Conservation (phyloP, 2,329 filamentous ascomycete species). For the Diaporthe sp. region DNA sequence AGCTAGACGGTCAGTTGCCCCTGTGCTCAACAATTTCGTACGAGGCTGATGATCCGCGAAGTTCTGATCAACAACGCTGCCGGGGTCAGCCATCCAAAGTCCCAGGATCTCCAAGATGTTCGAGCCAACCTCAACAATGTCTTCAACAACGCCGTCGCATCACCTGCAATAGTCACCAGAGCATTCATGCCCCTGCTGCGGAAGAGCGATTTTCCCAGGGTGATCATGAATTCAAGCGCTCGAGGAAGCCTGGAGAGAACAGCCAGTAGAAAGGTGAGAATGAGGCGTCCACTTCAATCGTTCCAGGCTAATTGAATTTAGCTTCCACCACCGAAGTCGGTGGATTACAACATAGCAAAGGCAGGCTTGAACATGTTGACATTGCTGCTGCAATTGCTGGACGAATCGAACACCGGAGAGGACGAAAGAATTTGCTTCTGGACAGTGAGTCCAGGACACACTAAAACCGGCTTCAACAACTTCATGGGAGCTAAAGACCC, state of each 20-base stretch:
- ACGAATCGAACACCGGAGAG: slow-evolving; percentile 21
- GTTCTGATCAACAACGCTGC: slow-evolving; percentile 38
- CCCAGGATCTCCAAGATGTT: slow-evolving; percentile 27
- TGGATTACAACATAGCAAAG: slow-evolving; percentile 41
- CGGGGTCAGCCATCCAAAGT: slow-evolving; percentile 12
- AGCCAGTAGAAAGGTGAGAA: slow-evolving; percentile 36
- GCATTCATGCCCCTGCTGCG: slow-evolving; percentile 37
- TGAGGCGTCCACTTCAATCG: too few species aligned
- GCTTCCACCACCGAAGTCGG: slow-evolving; percentile 11
- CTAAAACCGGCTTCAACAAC: slow-evolving; percentile 42
- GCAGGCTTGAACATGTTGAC: slow-evolving; percentile 43
- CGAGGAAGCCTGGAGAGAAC: slow-evolving; percentile 40
- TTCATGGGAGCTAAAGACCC: slow-evolving; percentile 39
- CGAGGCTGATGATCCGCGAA: neutral
- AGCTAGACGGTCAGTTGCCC: slow-evolving; percentile 38
- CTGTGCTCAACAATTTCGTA: neutral
- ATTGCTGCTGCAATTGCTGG: slow-evolving; percentile 38
- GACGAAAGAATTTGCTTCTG: slow-evolving; percentile 40
- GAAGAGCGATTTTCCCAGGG: slow-evolving; percentile 36
- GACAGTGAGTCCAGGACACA: slow-evolving; percentile 40
- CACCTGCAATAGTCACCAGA: slow-evolving; percentile 39
- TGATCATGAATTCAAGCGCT: slow-evolving; percentile 41
- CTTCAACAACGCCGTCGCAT: slow-evolving; percentile 41
- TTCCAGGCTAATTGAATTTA: slow-evolving; percentile 9
- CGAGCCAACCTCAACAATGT: slow-evolving; percentile 32